Conservation (phyloP, 352 stramenopile genomes). For the Phytophthora parvispora region DNA sequence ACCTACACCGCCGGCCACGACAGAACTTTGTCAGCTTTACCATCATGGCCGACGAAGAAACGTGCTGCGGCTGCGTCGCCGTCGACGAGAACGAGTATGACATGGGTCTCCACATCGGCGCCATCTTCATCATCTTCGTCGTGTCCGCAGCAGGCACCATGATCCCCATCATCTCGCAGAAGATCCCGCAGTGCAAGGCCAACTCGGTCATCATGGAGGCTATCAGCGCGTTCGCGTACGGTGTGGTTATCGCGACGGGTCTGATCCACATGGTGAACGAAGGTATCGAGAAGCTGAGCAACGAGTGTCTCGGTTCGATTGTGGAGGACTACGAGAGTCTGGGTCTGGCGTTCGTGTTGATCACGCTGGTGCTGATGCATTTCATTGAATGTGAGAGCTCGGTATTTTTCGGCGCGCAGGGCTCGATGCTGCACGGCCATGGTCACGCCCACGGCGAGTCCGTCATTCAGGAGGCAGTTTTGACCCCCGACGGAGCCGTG, state of each 20-base stretch:
- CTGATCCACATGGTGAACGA: slow-evolving; percentile 85
- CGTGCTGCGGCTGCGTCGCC: slow-evolving; percentile 52
- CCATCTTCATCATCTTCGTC: slow-evolving; percentile 69
- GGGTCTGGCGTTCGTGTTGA: slow-evolving; percentile 66
- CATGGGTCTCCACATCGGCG: slow-evolving; percentile 54
- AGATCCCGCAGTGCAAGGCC: slow-evolving; percentile 39
- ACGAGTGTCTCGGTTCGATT: slow-evolving; percentile 62
- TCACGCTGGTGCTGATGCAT: slow-evolving; percentile 72
- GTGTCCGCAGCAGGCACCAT: slow-evolving; percentile 53
- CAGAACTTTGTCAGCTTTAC: not conserved
- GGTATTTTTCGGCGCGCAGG: slow-evolving; percentile 55
- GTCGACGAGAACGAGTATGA: slow-evolving; percentile 52
- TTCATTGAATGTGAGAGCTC: slow-evolving; percentile 74
- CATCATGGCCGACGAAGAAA: slow-evolving; percentile 47
- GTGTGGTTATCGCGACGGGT: slow-evolving; percentile 72
- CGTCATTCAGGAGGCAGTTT: slow-evolving; percentile 10
- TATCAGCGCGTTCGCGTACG: slow-evolving; percentile 69
- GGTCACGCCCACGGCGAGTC: slow-evolving; percentile 37
- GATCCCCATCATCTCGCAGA: slow-evolving; percentile 55
- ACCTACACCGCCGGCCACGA: slow-evolving; percentile 4
- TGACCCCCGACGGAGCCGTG: slow-evolving; percentile 17
- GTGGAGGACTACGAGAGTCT: slow-evolving; percentile 66
- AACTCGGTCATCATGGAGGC: slow-evolving; percentile 62
- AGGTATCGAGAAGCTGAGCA: slow-evolving; percentile 60
- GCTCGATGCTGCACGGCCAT: slow-evolving; percentile 36